Conservation (phyloP, 192 early-diverging fungal species). For the Rhizoclosmatium globosum region DNA sequence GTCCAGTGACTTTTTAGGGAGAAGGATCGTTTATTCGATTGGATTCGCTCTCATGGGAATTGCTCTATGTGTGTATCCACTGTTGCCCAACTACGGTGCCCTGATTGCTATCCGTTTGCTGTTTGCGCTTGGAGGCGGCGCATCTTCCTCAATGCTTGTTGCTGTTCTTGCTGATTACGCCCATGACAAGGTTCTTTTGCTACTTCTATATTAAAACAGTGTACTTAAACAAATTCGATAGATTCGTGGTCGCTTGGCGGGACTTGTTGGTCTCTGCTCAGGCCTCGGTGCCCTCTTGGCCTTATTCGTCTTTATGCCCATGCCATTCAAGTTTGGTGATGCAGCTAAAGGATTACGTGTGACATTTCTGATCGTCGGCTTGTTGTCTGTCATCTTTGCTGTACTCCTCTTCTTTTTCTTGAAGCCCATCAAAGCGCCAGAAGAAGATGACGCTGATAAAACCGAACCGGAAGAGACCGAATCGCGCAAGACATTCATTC, state of each 20-base stretch:
- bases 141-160: constrained; percentile 71
- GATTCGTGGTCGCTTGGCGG: constrained; percentile 52
- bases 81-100: constrained; percentile 62
- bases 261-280: constrained; percentile 65
- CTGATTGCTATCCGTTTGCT: constrained; percentile 67
- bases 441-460: background rate
- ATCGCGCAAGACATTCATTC: background rate
- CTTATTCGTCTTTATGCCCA: constrained; percentile 57
- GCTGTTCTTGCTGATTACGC: constrained; percentile 66
- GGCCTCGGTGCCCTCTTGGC: constrained; percentile 70
- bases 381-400: constrained; percentile 38
- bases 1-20: constrained; percentile 64
- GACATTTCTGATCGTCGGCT: constrained; percentile 49
- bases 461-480: background rate
- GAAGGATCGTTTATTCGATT: constrained; percentile 59
- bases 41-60: constrained; percentile 63
- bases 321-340: constrained; percentile 52
- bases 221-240: background rate
- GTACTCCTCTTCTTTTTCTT: background rate
- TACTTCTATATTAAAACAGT: background rate
- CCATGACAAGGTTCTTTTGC: background rate
- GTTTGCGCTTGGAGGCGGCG: constrained; percentile 75
- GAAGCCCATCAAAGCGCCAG: background rate
- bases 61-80: constrained; percentile 59
- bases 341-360: constrained; percentile 38